Evolutionary conservation across 225 moss, liverwort and hornwort genomes (phyloP).

Genomic region (Ulota crispa): DNA sequence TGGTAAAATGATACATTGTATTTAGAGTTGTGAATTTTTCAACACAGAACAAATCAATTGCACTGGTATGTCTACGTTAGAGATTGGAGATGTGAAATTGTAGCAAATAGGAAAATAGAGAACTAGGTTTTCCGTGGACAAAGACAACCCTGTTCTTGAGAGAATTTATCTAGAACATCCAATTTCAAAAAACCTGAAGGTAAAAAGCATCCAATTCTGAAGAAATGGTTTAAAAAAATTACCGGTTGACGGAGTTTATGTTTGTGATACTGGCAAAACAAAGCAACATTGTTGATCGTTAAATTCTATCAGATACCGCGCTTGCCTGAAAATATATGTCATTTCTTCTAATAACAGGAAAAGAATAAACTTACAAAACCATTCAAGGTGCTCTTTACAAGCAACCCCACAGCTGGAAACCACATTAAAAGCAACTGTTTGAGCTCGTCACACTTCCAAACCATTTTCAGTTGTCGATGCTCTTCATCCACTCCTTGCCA

Average conservation of each 20-base stretch:
- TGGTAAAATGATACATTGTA: too few species aligned
- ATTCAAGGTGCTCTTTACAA: neutral
- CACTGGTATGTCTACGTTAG: too few species aligned
- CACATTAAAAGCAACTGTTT: neutral
- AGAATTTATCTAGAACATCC: neutral
- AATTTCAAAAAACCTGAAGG: neutral
- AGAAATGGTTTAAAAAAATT: neutral
- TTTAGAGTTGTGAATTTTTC: too few species aligned
- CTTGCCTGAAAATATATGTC: neutral
- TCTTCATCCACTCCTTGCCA: conserved; percentile 11
- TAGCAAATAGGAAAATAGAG: neutral
- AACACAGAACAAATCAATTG: too few species aligned
- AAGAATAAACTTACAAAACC: neutral
- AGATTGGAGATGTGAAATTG: neutral
- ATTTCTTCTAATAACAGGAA: neutral
- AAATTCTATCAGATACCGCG: neutral
- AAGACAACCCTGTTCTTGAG: neutral
- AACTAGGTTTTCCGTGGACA: neutral
- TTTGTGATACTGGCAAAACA: neutral
- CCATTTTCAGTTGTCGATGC: conserved; percentile 13
- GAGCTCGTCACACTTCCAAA: neutral
- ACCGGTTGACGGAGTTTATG: neutral
- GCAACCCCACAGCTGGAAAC: neutral
- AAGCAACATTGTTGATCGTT: neutral
- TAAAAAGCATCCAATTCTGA: neutral